These are phyloP conservation scores for Phlegmacium glaucopus DNA, from an alignment of 768 basidiomycete species.

Conservation along the genomic window DNA sequence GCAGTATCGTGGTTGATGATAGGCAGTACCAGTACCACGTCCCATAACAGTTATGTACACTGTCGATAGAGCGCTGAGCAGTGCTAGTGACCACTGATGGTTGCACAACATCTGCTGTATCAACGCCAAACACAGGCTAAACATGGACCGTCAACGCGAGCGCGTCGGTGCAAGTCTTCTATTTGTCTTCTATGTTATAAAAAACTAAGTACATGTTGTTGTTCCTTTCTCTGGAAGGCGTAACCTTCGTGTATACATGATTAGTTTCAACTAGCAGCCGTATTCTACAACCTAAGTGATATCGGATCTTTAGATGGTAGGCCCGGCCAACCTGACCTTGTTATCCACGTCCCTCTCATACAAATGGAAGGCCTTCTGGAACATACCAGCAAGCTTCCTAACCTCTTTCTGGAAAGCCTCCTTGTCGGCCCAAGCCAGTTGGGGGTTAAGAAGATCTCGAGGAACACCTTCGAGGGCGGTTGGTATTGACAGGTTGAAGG, in stretches of 20 bases:
- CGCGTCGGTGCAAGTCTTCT: too few relatives aligned
- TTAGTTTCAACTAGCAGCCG: neutral
- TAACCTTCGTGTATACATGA: neutral
- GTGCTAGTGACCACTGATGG: too few relatives aligned
- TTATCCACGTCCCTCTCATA: slow-evolving; percentile 85
- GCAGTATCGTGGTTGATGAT: too few relatives aligned
- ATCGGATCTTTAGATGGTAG: slow-evolving; percentile 34
- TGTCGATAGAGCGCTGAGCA: too few relatives aligned
- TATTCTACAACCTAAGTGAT: neutral
- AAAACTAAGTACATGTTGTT: too few relatives aligned
- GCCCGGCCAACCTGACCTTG: slow-evolving; percentile 82
- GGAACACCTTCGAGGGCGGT: slow-evolving; percentile 83
- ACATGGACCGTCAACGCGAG: too few relatives aligned
- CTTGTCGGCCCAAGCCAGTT: slow-evolving; percentile 83
- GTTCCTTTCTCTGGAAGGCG: too few relatives aligned
- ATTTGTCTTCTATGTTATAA: too few relatives aligned
- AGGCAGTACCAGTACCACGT: too few relatives aligned
- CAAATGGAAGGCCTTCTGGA: slow-evolving; percentile 88
- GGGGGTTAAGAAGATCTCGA: slow-evolving; percentile 85
- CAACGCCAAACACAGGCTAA: too few relatives aligned
- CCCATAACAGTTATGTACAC: too few relatives aligned
- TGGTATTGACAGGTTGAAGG: slow-evolving; percentile 85
- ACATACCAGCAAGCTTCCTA: slow-evolving; percentile 88
- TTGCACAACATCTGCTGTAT: too few relatives aligned
- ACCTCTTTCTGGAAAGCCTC: slow-evolving; percentile 89